These are phyloP conservation scores for Hemerocallis citrina DNA, from an alignment of 106 monocot genomes.

Conservation along the genomic window DNA sequence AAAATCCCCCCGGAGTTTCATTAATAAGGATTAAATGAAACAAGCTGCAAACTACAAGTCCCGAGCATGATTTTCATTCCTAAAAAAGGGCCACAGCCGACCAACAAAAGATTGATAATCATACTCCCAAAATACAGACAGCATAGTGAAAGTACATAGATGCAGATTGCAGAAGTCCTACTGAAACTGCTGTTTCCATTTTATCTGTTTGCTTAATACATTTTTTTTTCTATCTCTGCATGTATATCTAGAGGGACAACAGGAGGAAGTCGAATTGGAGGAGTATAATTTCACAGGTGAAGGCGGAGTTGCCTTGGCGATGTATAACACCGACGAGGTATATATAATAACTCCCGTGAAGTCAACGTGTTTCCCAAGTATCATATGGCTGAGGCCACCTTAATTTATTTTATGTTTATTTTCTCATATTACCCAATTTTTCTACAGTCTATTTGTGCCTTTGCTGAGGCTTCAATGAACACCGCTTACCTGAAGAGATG, in stretches of 20 bases:
- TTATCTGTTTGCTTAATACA: slow-evolving; percentile 2
- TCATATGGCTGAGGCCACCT: not conserved
- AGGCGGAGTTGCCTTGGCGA: slow-evolving; percentile 85
- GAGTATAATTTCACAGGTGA: slow-evolving; percentile 84
- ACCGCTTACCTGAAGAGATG: slow-evolving; percentile 87
- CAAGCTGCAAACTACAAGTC: no score
- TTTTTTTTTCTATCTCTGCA: slow-evolving; percentile 6
- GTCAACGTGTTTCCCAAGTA: not conserved
- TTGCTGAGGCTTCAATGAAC: slow-evolving; percentile 95
- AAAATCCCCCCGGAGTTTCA: no score
- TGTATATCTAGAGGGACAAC: slow-evolving; percentile 71
- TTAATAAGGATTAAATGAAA: no score
- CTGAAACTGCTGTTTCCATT: no score
- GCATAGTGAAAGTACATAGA: no score
- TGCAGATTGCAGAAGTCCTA: no score
- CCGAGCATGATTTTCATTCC: no score
- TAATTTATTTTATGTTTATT: not conserved
- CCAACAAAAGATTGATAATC: no score
- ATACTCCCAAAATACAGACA: no score
- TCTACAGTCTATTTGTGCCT: slow-evolving; percentile 73
- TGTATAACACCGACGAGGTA: slow-evolving; percentile 99
- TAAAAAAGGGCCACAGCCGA: no score
- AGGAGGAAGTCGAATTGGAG: slow-evolving; percentile 61
- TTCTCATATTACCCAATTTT: not conserved
- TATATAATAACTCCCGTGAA: not conserved